Percentiles rank a stretch among this genome's conserved stretches.
Conservation (phyloP, 441 rosid genomes). For the Raphanus hybrid region DNA sequence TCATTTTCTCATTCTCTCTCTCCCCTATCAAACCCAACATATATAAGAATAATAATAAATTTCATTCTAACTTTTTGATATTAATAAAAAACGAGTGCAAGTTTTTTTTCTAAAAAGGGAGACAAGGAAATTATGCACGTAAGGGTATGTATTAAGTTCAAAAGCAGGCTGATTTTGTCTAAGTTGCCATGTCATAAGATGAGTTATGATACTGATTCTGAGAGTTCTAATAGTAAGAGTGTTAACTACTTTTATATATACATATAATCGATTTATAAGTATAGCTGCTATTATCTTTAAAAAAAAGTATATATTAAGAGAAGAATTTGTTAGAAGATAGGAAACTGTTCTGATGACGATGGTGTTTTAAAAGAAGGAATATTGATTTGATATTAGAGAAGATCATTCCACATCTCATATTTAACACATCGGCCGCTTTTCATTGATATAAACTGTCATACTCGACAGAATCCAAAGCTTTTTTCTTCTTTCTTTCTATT, state of each 20-base stretch:
- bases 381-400: constrained; percentile 49
- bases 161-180: no score
- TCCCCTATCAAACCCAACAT: constrained; percentile 11
- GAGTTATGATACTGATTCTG: neutral
- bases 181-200: neutral
- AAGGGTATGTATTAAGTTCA: neutral
- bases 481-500: constrained; percentile 38
- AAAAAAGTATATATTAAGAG: no score
- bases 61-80: neutral
- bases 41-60: no score
- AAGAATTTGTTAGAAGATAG: no score
- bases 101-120: no score
- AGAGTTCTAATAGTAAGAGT: neutral
- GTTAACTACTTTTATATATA: no score
- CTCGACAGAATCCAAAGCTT: constrained; percentile 16
- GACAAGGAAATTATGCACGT: neutral
- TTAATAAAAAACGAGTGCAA: no score
- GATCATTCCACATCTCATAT: constrained; percentile 42
- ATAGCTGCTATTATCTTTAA: no score
- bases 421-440: constrained; percentile 28
- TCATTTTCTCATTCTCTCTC: constrained; percentile 32
- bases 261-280: no score
- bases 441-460: constrained; percentile 37
- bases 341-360: neutral
- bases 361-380: constrained; percentile 30